Percentiles rank a stretch among this genome's conserved stretches.
phyloP scores from a whole-genome alignment of 306 rosid genomes.

The Inga laurina region DNA sequence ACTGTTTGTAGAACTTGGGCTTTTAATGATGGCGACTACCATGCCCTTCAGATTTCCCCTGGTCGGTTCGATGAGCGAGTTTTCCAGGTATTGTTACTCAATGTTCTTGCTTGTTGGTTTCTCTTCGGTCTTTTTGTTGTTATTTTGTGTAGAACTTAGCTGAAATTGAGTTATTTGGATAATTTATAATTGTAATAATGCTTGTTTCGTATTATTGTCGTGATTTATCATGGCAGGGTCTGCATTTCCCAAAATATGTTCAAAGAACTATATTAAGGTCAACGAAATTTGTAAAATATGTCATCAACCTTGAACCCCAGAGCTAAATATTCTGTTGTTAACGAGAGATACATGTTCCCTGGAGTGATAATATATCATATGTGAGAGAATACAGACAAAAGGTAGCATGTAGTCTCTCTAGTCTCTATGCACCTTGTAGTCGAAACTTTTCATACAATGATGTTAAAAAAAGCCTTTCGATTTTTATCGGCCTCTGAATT shows the following conservation, averaged over 20 bases:
- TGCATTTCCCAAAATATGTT: slow-evolving; percentile 9
- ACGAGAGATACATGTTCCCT: slow-evolving; percentile 5
- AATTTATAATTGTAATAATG: slow-evolving; percentile 14
- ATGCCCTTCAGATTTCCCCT: slow-evolving; percentile 93
- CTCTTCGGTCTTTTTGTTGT: slow-evolving; percentile 12
- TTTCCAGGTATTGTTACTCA: slow-evolving; percentile 64
- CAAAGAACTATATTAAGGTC: slow-evolving; percentile 2
- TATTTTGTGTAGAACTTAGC: background rate
- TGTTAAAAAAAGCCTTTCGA: slow-evolving; percentile 9
- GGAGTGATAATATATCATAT: background rate
- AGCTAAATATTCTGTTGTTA: slow-evolving; percentile 20
- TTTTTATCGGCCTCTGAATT: slow-evolving; percentile 13
- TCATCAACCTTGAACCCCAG: background rate
- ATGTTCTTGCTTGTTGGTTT: slow-evolving; percentile 22
- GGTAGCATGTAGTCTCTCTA: background rate
- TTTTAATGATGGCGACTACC: slow-evolving; percentile 86
- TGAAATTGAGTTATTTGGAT: slow-evolving; percentile 29
- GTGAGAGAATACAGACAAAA: slow-evolving; percentile 21
- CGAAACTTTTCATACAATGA: background rate
- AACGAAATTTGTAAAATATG: slow-evolving; percentile 3
- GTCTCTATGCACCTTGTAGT: background rate
- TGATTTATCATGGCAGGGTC: slow-evolving; percentile 11
- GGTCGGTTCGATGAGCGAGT: slow-evolving; percentile 82
- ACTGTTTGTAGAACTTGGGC: slow-evolving; percentile 99
- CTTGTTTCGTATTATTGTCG: slow-evolving; percentile 28